A percentile compares a stretch with the other conserved stretches of the same genome.
Evolutionary conservation across 2,329 filamentous ascomycete genomes (phyloP).

Genomic region (Xylariaceae sp.): DNA sequence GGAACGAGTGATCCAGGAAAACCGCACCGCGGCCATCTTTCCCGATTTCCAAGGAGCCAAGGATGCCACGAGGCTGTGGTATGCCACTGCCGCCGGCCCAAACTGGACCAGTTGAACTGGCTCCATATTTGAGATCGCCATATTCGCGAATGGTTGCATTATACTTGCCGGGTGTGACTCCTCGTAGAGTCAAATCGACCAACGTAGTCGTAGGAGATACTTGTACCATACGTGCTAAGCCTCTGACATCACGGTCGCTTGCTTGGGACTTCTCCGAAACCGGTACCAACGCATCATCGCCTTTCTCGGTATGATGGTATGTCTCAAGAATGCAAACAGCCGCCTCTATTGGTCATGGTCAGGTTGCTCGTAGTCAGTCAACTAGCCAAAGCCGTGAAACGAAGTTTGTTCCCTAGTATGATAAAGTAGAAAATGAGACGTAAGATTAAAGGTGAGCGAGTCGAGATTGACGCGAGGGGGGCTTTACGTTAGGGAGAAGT

Average conservation of each 20-base stretch:
- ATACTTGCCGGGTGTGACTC: slow-evolving; percentile 78
- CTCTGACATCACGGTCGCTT: slow-evolving; percentile 64
- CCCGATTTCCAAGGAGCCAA: slow-evolving; percentile 75
- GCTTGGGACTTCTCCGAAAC: slow-evolving; percentile 34
- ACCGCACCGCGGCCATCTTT: slow-evolving; percentile 72
- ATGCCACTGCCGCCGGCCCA: slow-evolving; percentile 58
- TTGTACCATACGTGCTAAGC: slow-evolving; percentile 90
- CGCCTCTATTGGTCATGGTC: slow-evolving; percentile 51
- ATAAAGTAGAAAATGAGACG: slow-evolving; percentile 1
- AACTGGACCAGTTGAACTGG: slow-evolving; percentile 76
- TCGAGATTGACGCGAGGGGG: background rate
- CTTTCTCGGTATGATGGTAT: slow-evolving; percentile 56
- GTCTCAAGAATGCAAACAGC: slow-evolving; percentile 97
- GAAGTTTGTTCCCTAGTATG: slow-evolving; percentile 9
- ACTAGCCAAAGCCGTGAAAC: slow-evolving; percentile 12
- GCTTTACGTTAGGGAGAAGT: too few relatives aligned
- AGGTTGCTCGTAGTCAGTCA: slow-evolving; percentile 21
- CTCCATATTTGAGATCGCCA: slow-evolving; percentile 82
- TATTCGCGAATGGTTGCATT: slow-evolving; percentile 79
- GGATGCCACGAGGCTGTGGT: slow-evolving; percentile 48
- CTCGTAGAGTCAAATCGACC: slow-evolving; percentile 82
- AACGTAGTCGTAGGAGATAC: slow-evolving; percentile 75
- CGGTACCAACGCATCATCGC: slow-evolving; percentile 36
- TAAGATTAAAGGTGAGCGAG: slow-evolving; percentile 1
- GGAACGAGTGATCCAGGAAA: slow-evolving; percentile 78